A percentile compares a stretch with the other conserved stretches of the same genome.
Conservation (phyloP, 2,329 filamentous ascomycete species). For the Didymosphaeria variabile region DNA sequence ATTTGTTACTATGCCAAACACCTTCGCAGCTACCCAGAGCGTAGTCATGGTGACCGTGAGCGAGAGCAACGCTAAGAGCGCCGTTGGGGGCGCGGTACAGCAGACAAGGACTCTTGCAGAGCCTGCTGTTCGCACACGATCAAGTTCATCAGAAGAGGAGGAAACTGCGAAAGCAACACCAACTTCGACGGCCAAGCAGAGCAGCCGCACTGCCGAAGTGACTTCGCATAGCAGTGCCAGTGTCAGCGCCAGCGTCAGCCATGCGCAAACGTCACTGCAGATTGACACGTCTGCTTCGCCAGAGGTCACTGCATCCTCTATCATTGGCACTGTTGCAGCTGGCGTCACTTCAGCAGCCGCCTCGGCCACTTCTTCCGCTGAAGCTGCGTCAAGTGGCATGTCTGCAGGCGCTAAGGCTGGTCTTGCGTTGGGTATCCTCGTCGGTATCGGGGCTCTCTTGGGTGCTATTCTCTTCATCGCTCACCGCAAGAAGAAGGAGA, state of each 20-base stretch:
- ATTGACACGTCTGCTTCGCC: constrained; percentile 41
- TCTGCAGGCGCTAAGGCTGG: constrained; percentile 73
- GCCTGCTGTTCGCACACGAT: constrained; percentile 18
- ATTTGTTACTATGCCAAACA: constrained; percentile 62
- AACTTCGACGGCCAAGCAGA: constrained; percentile 31
- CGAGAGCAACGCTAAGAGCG: constrained; percentile 21
- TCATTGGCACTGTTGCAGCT: constrained; percentile 15
- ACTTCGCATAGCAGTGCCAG: constrained; percentile 24
- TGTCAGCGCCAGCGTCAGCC: background rate
- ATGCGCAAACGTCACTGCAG: constrained; percentile 33
- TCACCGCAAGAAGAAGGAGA: constrained; percentile 74
- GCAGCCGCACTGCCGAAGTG: constrained; percentile 20
- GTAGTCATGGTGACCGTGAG: constrained; percentile 39
- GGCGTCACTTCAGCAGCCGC: constrained; percentile 24
- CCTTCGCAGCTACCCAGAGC: constrained; percentile 57
- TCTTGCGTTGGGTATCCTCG: constrained; percentile 81
- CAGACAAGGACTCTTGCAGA: constrained; percentile 24
- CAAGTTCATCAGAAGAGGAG: constrained; percentile 14
- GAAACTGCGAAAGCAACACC: constrained; percentile 9
- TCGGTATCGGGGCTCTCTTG: constrained; percentile 71
- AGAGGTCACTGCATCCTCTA: constrained; percentile 23
- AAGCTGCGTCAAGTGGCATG: constrained; percentile 49
- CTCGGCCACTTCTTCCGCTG: constrained; percentile 35
- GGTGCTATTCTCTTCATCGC: constrained; percentile 77
- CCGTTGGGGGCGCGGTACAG: constrained; percentile 32